A percentile compares a stretch with the other conserved stretches of the same genome.
These are phyloP conservation scores for Amylocarpus encephaloides DNA, from an alignment of 2,329 filamentous ascomycete genomes.

Conservation along the genomic window DNA sequence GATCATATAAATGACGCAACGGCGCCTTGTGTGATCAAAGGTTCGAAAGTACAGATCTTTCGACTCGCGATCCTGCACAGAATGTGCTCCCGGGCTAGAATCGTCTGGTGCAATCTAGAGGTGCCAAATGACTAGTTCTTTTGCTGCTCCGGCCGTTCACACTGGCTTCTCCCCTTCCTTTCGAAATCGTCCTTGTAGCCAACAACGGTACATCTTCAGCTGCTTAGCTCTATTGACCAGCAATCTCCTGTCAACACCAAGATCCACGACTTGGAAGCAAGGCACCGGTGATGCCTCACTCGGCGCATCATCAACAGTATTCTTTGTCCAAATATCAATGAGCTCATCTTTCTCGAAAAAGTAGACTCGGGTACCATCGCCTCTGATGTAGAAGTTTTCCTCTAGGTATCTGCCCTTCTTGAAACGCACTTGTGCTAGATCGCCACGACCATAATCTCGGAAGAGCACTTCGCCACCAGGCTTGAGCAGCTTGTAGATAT, in stretches of 20 bases:
- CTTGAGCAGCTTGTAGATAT: conserved; percentile 77
- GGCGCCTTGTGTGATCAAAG: too few species aligned
- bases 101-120: too few species aligned
- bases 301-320: conserved; percentile 8
- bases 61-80: too few species aligned
- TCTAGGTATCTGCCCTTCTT: conserved; percentile 91
- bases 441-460: conserved; percentile 91
- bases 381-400: conserved; percentile 95
- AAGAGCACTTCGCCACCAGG: conserved; percentile 91
- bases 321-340: conserved; percentile 66
- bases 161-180: conserved; percentile 40
- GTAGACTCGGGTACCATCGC: conserved; percentile 93
- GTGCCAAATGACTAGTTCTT: too few species aligned
- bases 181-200: conserved; percentile 79
- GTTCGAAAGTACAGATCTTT: too few species aligned
- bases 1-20: too few species aligned
- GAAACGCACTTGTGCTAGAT: conserved; percentile 93
- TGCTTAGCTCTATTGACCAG: conserved; percentile 86
- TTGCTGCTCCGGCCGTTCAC: neutral
- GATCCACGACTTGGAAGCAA: conserved; percentile 65
- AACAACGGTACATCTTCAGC: conserved; percentile 98
- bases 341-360: conserved; percentile 91
- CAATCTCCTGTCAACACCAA: conserved; percentile 81
- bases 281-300: conserved; percentile 11
- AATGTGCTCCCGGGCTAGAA: too few species aligned